A percentile compares a stretch with the other conserved stretches of the same genome.
Conservation (phyloP, 2,329 filamentous ascomycete genomes). For the Hypoxylon sp. region DNA sequence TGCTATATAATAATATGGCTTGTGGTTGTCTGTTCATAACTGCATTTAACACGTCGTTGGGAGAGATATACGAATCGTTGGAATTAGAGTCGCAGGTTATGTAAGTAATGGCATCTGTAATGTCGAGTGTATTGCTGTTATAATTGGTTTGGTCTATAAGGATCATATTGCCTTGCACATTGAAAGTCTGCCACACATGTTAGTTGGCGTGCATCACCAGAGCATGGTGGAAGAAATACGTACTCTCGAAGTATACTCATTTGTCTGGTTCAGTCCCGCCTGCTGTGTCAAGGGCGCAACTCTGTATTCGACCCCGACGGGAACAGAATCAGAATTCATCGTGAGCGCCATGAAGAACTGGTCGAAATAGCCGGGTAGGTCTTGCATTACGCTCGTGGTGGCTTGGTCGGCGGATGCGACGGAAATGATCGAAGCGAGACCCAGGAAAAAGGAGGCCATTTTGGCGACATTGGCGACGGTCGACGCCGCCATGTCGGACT, state of each 20-base stretch:
- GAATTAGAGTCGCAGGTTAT: conserved; percentile 67
- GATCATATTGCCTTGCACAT: conserved; percentile 61
- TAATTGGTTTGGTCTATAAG: conserved; percentile 61
- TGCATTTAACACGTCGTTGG: conserved; percentile 64
- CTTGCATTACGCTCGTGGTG: conserved; percentile 39
- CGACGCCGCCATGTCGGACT: conserved; percentile 54
- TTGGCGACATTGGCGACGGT: conserved; percentile 51
- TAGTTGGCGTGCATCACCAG: conserved; percentile 30
- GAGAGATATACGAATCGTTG: conserved; percentile 57
- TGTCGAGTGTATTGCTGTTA: conserved; percentile 50
- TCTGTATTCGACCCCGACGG: conserved; percentile 40
- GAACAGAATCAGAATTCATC: conserved; percentile 36
- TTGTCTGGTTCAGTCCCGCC: conserved; percentile 47
- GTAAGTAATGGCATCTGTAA: conserved; percentile 62
- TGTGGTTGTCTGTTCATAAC: conserved; percentile 65
- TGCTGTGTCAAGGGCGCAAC: conserved; percentile 49
- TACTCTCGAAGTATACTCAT: conserved; percentile 33
- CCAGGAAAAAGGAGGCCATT: conserved; percentile 54
- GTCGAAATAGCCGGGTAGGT: conserved; percentile 39
- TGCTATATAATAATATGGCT: conserved; percentile 78
- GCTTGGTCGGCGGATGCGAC: conserved; percentile 54
- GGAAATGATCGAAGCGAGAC: conserved; percentile 51
- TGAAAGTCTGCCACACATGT: conserved; percentile 56
- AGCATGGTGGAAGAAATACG: conserved; percentile 7
- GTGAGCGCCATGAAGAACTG: conserved; percentile 45